These are phyloP conservation scores for Candida albicans DNA, from an alignment of 1,139 yeast species.

Conservation along the genomic window DNA sequence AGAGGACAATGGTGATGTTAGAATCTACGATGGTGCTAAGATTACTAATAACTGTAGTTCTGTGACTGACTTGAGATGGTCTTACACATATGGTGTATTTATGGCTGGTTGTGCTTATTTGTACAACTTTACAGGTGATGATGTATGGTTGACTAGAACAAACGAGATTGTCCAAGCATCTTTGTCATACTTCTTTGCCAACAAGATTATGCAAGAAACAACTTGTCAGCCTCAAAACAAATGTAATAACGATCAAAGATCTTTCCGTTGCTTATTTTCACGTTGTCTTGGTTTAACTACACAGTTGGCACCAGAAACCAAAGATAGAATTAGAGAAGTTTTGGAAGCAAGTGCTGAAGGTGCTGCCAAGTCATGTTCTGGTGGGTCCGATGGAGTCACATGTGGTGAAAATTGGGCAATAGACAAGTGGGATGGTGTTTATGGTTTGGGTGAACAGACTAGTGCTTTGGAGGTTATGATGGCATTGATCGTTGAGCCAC, in stretches of 20 bases:
- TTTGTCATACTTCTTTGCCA: slow-evolving; percentile 39
- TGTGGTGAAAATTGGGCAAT: slow-evolving; percentile 70
- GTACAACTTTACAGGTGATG: slow-evolving; percentile 62
- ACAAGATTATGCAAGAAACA: slow-evolving; percentile 59
- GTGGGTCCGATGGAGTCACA: slow-evolving; percentile 74
- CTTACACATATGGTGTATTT: slow-evolving; percentile 77
- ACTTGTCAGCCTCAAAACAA: slow-evolving; percentile 53
- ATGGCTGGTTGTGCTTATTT: slow-evolving; percentile 72
- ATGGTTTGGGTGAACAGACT: slow-evolving; percentile 81
- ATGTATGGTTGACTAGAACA: slow-evolving; percentile 57
- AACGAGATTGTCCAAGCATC: slow-evolving; percentile 52
- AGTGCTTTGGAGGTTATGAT: slow-evolving; percentile 68
- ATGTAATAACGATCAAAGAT: slow-evolving; percentile 75
- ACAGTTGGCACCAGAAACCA: slow-evolving; percentile 53
- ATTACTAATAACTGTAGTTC: slow-evolving; percentile 56
- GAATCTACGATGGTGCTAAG: slow-evolving; percentile 74
- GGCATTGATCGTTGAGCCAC: slow-evolving; percentile 32
- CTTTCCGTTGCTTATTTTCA: slow-evolving; percentile 73
- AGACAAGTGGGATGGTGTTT: slow-evolving; percentile 60
- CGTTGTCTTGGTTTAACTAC: slow-evolving; percentile 65
- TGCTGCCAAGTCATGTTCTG: slow-evolving; percentile 71
- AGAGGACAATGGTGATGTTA: slow-evolving; percentile 36
- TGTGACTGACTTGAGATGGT: slow-evolving; percentile 60
- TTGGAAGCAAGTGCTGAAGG: slow-evolving; percentile 56
- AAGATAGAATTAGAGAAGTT: slow-evolving; percentile 41